Evolutionary conservation across 352 stramenopile genomes (phyloP).

Genomic region (Peronospora farinosa): DNA sequence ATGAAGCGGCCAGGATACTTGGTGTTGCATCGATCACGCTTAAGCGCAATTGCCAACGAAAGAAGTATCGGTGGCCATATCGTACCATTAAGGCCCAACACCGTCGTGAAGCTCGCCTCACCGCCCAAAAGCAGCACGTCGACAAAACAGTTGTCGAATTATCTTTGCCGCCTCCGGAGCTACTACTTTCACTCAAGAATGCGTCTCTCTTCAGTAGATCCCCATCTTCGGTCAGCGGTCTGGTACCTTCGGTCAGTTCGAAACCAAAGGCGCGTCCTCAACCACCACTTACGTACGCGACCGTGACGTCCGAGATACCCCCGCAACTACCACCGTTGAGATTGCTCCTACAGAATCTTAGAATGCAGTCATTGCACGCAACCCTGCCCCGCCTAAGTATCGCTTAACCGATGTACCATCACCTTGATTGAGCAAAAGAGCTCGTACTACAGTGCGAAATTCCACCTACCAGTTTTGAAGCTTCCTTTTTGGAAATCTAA

Average conservation of each 20-base stretch:
- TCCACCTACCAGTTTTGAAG: slow-evolving; percentile 2
- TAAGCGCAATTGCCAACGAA: slow-evolving; percentile 51
- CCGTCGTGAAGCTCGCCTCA: slow-evolving; percentile 22
- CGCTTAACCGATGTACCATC: neutral
- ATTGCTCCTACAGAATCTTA: slow-evolving; percentile 9
- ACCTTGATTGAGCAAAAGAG: slow-evolving; percentile 5
- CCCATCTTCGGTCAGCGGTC: slow-evolving; percentile 14
- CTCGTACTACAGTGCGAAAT: slow-evolving; percentile 4
- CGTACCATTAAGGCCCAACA: slow-evolving; percentile 35
- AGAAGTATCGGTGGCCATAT: slow-evolving; percentile 46
- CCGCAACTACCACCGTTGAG: slow-evolving; percentile 16
- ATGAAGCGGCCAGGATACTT: slow-evolving; percentile 40
- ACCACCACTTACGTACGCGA: neutral
- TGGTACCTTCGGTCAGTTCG: neutral
- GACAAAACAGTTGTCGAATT: too few relatives aligned
- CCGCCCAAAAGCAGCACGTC: neutral
- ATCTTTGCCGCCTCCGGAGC: slow-evolving; percentile 1
- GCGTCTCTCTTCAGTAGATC: slow-evolving; percentile 1
- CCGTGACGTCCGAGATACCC: neutral
- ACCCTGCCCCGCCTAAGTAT: neutral
- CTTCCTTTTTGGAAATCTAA: neutral
- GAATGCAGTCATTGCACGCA: neutral
- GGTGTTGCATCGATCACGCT: slow-evolving; percentile 52
- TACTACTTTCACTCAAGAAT: slow-evolving; percentile 17
- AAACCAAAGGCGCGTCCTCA: neutral